A percentile compares a stretch with the other conserved stretches of the same genome.
Conservation (phyloP, 2,329 filamentous ascomycete genomes). For the Pseudogymnoascus sp. region DNA sequence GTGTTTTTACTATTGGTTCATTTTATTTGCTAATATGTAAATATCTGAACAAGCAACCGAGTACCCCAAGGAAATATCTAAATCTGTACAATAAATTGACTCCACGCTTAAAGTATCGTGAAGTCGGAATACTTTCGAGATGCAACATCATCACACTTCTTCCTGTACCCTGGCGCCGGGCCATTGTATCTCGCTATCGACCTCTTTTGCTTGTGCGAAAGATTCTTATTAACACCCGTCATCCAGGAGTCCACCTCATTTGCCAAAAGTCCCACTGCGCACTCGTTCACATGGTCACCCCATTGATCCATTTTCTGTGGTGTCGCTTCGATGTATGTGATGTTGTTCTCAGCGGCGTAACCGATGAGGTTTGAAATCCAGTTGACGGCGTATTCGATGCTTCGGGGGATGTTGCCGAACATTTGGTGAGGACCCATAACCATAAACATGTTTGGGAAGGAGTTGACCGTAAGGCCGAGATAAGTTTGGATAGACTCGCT, state of each 20-base stretch:
- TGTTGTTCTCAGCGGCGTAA: slow-evolving; percentile 28
- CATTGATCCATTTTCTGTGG: slow-evolving; percentile 35
- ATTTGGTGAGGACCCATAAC: slow-evolving; percentile 39
- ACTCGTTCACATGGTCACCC: slow-evolving; percentile 44
- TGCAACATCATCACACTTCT: slow-evolving; percentile 30
- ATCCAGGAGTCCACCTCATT: slow-evolving; percentile 49
- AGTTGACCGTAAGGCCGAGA: slow-evolving; percentile 24
- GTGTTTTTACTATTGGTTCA: neutral
- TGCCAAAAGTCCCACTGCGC: slow-evolving; percentile 37
- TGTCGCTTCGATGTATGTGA: slow-evolving; percentile 36
- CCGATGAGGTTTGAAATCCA: slow-evolving; percentile 33
- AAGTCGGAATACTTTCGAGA: slow-evolving; percentile 8
- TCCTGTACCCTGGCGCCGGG: slow-evolving; percentile 38
- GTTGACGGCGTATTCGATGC: slow-evolving; percentile 37
- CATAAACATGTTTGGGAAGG: slow-evolving; percentile 32
- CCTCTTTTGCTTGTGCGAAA: slow-evolving; percentile 39
- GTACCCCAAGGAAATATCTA: neutral
- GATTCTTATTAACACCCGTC: slow-evolving; percentile 48
- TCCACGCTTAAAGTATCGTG: slow-evolving; percentile 22
- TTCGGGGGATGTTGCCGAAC: slow-evolving; percentile 38
- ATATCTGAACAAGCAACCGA: neutral
- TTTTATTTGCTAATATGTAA: slow-evolving; percentile 12
- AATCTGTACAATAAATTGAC: slow-evolving; percentile 2
- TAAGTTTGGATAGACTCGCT: slow-evolving; percentile 23
- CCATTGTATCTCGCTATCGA: slow-evolving; percentile 43